Base-by-base conservation (phyloP, 352 stramenopile genomes). In the Globisporangium recalcitrans region DNA sequence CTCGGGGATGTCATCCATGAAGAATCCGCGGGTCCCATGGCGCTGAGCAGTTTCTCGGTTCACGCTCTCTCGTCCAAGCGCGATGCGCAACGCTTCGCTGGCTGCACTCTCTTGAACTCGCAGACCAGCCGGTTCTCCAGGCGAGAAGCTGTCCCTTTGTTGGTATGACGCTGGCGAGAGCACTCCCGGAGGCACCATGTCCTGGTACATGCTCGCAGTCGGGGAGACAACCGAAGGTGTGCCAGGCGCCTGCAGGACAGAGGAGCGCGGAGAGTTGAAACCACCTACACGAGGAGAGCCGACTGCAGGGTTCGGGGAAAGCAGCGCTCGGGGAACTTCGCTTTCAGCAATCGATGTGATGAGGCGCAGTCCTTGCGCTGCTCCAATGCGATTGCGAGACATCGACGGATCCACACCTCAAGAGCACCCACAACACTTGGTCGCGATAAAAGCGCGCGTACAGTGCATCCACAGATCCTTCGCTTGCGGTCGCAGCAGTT, bases 261-360 rank as follows among this genome's bases (percentile, higher is more conserved):
- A 91, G 0, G 82, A 93, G 3, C 85, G 75, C n/a, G 85, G 85
- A 11, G 85, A 92, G 42, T 70, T 88, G 57, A 88, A 93, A 9
- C 86, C 82, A 29, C 85, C 82, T 36, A 85, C 72, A 13, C 87
- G 79, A 38, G 87, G 87, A 0, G 87, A 96, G 67, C 95, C 87
- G 3, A 94, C 79, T 4, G 87, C 87, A 19, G 87, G 87, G 59
- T 96, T 96, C 10, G 87, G 87, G 10, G 87, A 96, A 9, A 96
- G 80, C 11, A 96, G 61, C 1, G 85, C 87, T 22, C 85, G 73
- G 19, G 87, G 87, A 27, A 94, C 79, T 44, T 95, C 82, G 31
- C 79, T 90, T 60, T 94, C 87, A 1, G 83, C 70, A 4, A 95
- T 76, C 9, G 87, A 93, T 2, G 87, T 93, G 52, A 94, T 91